Evolutionary conservation across 2,329 filamentous ascomycete genomes (phyloP).

Genomic region (Talaromyces sp.): DNA sequence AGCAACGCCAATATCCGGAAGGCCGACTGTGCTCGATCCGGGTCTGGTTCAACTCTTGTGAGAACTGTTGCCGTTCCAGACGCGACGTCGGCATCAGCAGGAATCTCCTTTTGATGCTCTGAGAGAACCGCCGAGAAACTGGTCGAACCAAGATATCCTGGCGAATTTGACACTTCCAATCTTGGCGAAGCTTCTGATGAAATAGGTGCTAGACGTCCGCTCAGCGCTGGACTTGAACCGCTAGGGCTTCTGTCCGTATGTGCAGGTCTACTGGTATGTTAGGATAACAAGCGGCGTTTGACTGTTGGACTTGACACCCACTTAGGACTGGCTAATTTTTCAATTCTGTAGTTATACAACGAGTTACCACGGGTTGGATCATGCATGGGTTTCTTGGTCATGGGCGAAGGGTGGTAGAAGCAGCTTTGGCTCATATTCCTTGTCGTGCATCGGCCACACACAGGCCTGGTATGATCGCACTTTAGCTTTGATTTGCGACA

Average conservation of each 20-base stretch:
- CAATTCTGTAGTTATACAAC: slow-evolving; percentile 15
- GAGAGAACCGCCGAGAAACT: slow-evolving; percentile 32
- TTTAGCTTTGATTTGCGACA: slow-evolving; percentile 35
- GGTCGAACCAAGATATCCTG: slow-evolving; percentile 33
- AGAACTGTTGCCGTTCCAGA: slow-evolving; percentile 15
- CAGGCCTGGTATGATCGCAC: slow-evolving; percentile 32
- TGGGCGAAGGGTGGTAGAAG: slow-evolving; percentile 37
- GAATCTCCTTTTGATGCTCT: slow-evolving; percentile 31
- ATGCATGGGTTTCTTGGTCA: slow-evolving; percentile 26
- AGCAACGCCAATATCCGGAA: slow-evolving; percentile 27
- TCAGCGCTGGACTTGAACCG: slow-evolving; percentile 8
- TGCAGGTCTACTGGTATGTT: not conserved
- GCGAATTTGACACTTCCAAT: slow-evolving; percentile 23
- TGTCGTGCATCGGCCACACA: slow-evolving; percentile 19
- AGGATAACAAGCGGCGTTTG: not conserved
- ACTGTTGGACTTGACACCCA: not conserved
- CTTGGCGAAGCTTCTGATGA: slow-evolving; percentile 3
- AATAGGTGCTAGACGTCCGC: slow-evolving; percentile 4
- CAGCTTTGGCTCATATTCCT: slow-evolving; percentile 29
- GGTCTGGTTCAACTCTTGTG: slow-evolving; percentile 19
- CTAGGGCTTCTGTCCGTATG: not conserved
- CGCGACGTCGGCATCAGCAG: slow-evolving; percentile 25
- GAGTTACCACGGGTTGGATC: slow-evolving; percentile 17
- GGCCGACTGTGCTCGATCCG: slow-evolving; percentile 27
- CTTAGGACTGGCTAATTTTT: slow-evolving; percentile 8